These are phyloP conservation scores for Annulohypoxylon stygium DNA, from an alignment of 495 filamentous ascomycete genomes.

Conservation along the genomic window DNA sequence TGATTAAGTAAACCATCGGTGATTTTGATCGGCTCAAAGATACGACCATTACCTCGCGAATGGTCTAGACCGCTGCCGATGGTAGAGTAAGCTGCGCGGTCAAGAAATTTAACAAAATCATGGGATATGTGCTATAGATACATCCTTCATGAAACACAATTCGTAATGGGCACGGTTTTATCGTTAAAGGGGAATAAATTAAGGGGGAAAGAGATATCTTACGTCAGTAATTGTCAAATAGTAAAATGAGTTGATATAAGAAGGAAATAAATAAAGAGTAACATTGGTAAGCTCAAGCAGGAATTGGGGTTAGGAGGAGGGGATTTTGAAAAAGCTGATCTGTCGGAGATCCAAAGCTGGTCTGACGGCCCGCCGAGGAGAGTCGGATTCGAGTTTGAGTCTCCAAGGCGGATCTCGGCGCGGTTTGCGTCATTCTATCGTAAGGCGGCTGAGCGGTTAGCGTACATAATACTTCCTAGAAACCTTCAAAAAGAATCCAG, in stretches of 20 bases:
- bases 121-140: neutral
- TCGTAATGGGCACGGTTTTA: neutral
- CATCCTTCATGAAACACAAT: neutral
- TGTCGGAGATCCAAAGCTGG: conserved; percentile 20
- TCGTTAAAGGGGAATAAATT: neutral
- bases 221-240: neutral
- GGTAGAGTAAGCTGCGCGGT: neutral
- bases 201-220: neutral
- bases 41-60: neutral
- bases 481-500: conserved; percentile 3
- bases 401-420: conserved; percentile 39
- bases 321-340: conserved; percentile 9
- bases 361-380: conserved; percentile 45
- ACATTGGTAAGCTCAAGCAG: conserved; percentile 7
- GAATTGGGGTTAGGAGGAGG: conserved; percentile 13
- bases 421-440: conserved; percentile 34
- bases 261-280: conserved; percentile 1
- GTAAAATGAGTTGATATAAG: neutral
- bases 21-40: conserved; percentile 2
- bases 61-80: conserved; percentile 3
- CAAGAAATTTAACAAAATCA: neutral
- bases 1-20: neutral
- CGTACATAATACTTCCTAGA: neutral
- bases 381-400: conserved; percentile 31
- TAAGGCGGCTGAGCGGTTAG: conserved; percentile 5